Conservation (phyloP, 805 yeast genomes). For the Pichia paraexigua region DNA sequence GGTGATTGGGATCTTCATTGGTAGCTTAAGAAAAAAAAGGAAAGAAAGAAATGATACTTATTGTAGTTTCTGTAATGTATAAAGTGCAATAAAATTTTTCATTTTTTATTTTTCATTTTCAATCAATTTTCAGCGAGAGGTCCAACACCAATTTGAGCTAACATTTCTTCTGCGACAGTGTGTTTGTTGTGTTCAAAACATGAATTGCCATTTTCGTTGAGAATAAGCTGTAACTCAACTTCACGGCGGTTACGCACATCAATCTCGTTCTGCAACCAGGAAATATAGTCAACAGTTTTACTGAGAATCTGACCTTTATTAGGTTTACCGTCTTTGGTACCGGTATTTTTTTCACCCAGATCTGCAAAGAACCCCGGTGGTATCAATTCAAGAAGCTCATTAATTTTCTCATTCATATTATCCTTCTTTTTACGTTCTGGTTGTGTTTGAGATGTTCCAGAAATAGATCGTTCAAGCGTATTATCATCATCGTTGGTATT, state of each 20-base stretch:
- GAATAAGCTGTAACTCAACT: slow-evolving; percentile 57
- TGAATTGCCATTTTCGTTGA: background rate
- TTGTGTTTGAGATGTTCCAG: background rate
- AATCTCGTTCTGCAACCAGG: slow-evolving; percentile 57
- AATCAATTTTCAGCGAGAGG: slow-evolving; percentile 44
- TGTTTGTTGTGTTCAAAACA: slow-evolving; percentile 25
- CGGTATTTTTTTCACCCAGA: slow-evolving; percentile 41
- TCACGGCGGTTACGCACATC: slow-evolving; percentile 75
- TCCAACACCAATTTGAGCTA: slow-evolving; percentile 77
- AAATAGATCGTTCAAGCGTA: background rate
- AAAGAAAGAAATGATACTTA: no score
- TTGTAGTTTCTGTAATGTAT: background rate
- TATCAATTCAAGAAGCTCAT: slow-evolving; percentile 33
- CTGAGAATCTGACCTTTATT: slow-evolving; percentile 76
- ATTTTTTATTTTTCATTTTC: background rate
- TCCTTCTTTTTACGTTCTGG: slow-evolving; percentile 43
- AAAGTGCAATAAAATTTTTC: slow-evolving; percentile 4
- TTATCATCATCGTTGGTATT: background rate
- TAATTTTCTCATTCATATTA: slow-evolving; percentile 50
- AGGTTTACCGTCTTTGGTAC: slow-evolving; percentile 79
- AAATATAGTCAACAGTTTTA: slow-evolving; percentile 67
- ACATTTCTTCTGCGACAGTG: slow-evolving; percentile 73
- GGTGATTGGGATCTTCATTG: slow-evolving; percentile 1
- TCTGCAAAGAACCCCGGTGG: slow-evolving; percentile 34
- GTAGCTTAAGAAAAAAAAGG: background rate